Evolutionary conservation across 108 stramenopile genomes (phyloP).

Genomic region (Skeletonema grethae): DNA sequence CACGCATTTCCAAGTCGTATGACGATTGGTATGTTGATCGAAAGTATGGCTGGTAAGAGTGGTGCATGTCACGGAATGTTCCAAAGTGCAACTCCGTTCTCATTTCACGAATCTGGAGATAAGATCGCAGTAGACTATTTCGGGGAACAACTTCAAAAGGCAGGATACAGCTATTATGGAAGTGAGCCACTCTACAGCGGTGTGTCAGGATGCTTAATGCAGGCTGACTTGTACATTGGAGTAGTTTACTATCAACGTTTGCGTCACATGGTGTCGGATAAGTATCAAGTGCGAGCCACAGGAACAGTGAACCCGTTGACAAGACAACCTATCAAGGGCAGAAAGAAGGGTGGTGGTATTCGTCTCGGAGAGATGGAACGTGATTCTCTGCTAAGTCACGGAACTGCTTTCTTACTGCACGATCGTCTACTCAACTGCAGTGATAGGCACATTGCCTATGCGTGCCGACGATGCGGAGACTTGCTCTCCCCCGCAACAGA

Average conservation of each 20-base stretch:
- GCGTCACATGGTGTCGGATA: constrained; percentile 99
- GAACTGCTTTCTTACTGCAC: constrained; percentile 93
- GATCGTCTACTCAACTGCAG: constrained; percentile 96
- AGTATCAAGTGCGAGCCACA: constrained; percentile 97
- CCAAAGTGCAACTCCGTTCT: constrained; percentile 98
- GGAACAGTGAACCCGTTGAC: constrained; percentile 96
- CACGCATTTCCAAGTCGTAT: constrained; percentile 97
- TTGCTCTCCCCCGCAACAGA: constrained; percentile 85
- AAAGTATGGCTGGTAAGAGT: constrained; percentile 99
- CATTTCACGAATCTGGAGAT: constrained; percentile 94
- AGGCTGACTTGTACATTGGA: constrained; percentile 98
- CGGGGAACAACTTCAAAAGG: constrained; percentile 96
- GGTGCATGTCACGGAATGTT: constrained; percentile 96
- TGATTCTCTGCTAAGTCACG: constrained; percentile 96
- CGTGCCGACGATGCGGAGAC: constrained; percentile 91
- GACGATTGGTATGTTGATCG: constrained; percentile 99
- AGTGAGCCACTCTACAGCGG: constrained; percentile 98
- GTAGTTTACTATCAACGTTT: constrained; percentile 98
- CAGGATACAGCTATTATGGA: constrained; percentile 98
- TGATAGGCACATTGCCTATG: constrained; percentile 92
- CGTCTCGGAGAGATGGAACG: constrained; percentile 99
- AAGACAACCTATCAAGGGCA: constrained; percentile 98
- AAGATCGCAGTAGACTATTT: constrained; percentile 97
- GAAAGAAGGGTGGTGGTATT: constrained; percentile 98
- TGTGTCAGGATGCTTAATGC: constrained; percentile 95